phyloP scores from a whole-genome alignment of 169 alveolate genomes.

The Amoebophrya sp. region DNA sequence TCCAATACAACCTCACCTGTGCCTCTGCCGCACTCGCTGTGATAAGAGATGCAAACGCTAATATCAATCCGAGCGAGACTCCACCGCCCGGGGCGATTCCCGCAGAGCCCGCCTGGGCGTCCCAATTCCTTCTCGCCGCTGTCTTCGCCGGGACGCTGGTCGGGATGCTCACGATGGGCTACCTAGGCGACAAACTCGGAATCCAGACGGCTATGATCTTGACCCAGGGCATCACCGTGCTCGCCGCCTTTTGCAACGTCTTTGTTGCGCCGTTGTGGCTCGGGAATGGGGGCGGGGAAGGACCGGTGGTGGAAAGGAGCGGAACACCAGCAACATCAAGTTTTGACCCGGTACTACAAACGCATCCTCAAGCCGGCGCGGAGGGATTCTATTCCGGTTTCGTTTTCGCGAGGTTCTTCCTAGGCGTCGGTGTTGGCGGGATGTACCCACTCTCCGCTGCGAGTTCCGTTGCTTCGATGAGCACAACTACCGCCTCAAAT shows the following conservation, averaged over 20 bases:
- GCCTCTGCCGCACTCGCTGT: neutral
- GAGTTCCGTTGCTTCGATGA: too few species aligned
- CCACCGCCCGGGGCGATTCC: neutral
- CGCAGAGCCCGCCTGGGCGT: neutral
- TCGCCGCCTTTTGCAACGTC: neutral
- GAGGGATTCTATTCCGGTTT: neutral
- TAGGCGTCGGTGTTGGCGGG: neutral
- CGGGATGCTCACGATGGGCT: neutral
- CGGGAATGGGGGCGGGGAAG: neutral
- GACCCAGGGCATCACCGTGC: neutral
- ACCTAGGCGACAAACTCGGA: neutral
- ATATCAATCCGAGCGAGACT: too few species aligned
- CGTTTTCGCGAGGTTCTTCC: neutral
- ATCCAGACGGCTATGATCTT: neutral
- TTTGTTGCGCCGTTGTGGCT: neutral
- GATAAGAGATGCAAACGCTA: neutral
- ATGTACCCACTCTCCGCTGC: neutral
- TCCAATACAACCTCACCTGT: neutral
- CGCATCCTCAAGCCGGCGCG: too few species aligned
- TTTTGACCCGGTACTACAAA: too few species aligned
- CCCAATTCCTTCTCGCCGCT: neutral
- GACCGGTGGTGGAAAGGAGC: too few species aligned
- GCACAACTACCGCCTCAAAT: too few species aligned
- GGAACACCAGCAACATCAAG: too few species aligned
- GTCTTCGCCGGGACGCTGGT: neutral